Evolutionary conservation across 768 basidiomycete species (phyloP).

Genomic region (Termitomyces sp.): DNA sequence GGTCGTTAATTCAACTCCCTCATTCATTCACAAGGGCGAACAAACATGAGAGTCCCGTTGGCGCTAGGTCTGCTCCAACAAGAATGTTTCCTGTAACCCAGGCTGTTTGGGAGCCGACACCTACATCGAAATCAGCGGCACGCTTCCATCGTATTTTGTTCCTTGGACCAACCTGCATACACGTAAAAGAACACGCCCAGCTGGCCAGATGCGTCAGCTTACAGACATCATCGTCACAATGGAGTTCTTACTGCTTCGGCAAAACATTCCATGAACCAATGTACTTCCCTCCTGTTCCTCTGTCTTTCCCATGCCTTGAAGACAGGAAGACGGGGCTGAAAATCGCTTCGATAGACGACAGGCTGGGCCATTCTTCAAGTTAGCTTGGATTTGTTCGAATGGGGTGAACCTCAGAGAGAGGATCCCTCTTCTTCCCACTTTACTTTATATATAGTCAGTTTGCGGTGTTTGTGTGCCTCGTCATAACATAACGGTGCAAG

Average conservation of each 20-base stretch:
- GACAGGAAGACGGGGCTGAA: constrained; percentile 30
- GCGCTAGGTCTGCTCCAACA: constrained; percentile 18
- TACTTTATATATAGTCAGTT: background rate
- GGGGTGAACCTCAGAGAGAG: background rate
- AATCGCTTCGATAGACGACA: constrained; percentile 36
- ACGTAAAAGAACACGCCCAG: constrained; percentile 59
- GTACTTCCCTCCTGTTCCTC: constrained; percentile 35
- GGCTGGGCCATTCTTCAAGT: constrained; percentile 10
- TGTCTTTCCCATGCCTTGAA: constrained; percentile 46
- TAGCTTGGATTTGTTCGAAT: background rate
- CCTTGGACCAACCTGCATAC: constrained; percentile 38
- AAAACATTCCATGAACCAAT: constrained; percentile 52
- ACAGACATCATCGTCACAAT: background rate
- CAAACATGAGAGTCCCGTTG: constrained; percentile 44
- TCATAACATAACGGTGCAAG: too few species aligned
- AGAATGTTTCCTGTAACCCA: constrained; percentile 43
- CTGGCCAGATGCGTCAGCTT: constrained; percentile 23
- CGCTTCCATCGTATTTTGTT: background rate
- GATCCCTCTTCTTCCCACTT: background rate
- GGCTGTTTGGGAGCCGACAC: constrained; percentile 49
- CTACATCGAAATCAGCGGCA: constrained; percentile 19
- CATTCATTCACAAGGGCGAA: background rate
- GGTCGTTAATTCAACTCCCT: background rate
- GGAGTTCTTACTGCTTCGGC: constrained; percentile 48
- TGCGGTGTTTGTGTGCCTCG: background rate